A percentile compares a stretch with the other conserved stretches of the same genome.
phyloP scores from a whole-genome alignment of 1,284 basidiomycete species.

The Moesziomyces parantarcticus region DNA sequence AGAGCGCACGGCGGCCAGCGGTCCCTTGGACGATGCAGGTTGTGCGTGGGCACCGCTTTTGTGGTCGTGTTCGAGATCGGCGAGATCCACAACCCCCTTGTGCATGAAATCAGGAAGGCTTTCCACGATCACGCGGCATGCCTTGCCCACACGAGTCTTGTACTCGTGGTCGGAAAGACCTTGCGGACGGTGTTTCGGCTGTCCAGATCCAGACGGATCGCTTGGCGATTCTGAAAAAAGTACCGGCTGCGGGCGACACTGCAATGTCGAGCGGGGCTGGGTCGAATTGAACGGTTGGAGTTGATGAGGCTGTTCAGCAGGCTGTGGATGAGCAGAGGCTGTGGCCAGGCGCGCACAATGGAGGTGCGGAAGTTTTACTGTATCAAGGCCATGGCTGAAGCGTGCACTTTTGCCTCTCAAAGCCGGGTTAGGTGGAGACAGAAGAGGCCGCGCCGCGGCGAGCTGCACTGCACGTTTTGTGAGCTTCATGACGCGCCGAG shows the following conservation, averaged over 20 bases:
- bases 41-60: neutral
- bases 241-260: neutral
- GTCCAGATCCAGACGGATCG: neutral
- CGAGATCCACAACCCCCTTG: slow-evolving; percentile 45
- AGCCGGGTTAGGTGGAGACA: slow-evolving; percentile 1
- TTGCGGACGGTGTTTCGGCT: neutral
- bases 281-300: too few species aligned
- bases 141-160: slow-evolving; percentile 47
- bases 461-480: slow-evolving; percentile 10
- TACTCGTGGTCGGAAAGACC: slow-evolving; percentile 53
- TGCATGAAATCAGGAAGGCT: slow-evolving; percentile 52
- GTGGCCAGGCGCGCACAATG: neutral
- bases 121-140: slow-evolving; percentile 41
- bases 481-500: slow-evolving; percentile 23
- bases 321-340: neutral
- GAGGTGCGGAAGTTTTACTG: neutral
- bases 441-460: slow-evolving; percentile 11
- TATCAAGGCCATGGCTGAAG: neutral
- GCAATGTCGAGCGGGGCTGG: neutral
- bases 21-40: neutral
- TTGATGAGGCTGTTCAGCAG: neutral
- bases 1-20: neutral
- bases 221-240: slow-evolving; percentile 7
- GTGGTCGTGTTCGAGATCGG: slow-evolving; percentile 25
- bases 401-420: neutral